Percentiles rank a stretch among this genome's conserved stretches.
phyloP scores from a whole-genome alignment of 192 early-diverging fungal genomes.

The Gigaspora rosea region DNA sequence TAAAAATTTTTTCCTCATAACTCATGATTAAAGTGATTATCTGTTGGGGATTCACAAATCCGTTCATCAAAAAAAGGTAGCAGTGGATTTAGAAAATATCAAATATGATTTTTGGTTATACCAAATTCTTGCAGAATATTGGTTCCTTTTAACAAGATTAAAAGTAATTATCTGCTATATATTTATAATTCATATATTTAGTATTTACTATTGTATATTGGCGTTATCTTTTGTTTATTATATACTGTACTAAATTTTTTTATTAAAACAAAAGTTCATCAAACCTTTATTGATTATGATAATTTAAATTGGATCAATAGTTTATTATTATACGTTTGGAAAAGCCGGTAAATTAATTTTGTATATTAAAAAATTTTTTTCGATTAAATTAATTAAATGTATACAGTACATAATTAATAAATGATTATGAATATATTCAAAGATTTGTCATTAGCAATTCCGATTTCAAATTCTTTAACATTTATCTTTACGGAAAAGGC shows the following conservation, averaged over 20 bases:
- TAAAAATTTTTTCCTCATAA: too few relatives aligned
- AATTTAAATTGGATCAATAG: constrained; percentile 90
- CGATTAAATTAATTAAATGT: background rate
- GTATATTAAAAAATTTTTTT: background rate
- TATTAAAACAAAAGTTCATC: constrained; percentile 59
- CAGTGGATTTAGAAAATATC: constrained; percentile 74
- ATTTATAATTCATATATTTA: too few relatives aligned
- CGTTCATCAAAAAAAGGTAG: constrained; percentile 92
- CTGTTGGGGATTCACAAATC: constrained; percentile 97
- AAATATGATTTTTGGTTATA: constrained; percentile 57
- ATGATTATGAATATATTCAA: background rate
- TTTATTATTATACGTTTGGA: constrained; percentile 93
- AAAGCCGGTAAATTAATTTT: constrained; percentile 51
- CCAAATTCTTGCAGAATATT: constrained; percentile 63
- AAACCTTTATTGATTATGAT: constrained; percentile 79
- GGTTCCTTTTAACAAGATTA: constrained; percentile 83
- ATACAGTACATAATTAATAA: background rate
- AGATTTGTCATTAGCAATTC: constrained; percentile 90
- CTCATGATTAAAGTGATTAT: constrained; percentile 58
- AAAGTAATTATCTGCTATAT: constrained; percentile 50
- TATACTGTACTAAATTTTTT: background rate
- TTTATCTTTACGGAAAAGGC: constrained; percentile 85
- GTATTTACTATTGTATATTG: too few relatives aligned
- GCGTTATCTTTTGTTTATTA: background rate
- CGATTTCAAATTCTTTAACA: constrained; percentile 89